Conservation (phyloP, 176 grass and related monocot genomes). For the sorghum (Sorghum bicolor) region DNA sequence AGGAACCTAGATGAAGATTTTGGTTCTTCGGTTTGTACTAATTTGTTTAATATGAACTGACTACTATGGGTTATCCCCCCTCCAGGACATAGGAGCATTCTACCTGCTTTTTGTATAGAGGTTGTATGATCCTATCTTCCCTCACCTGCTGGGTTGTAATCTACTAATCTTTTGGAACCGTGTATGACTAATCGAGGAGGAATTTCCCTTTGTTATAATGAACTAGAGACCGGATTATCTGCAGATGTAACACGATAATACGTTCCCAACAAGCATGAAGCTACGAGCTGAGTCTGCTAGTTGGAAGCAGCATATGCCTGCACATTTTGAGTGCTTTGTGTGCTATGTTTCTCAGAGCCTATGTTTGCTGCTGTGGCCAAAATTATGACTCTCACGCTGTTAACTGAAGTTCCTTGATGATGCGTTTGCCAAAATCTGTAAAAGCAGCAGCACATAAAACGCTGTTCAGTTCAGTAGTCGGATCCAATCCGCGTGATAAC, state of each 20-base stretch:
- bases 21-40: neutral
- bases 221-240: neutral
- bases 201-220: neutral
- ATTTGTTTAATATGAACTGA: conserved; percentile 30
- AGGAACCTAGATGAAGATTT: conserved; percentile 21
- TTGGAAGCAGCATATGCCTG: neutral
- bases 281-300: neutral
- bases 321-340: neutral
- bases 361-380: neutral
- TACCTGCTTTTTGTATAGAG: conserved; percentile 47
- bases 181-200: conserved; percentile 25
- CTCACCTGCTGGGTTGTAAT: conserved; percentile 19
- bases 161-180: conserved; percentile 17
- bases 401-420: neutral
- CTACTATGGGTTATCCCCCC: conserved; percentile 11
- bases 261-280: neutral
- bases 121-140: conserved; percentile 30
- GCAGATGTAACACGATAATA: neutral
- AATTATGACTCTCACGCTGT: neutral
- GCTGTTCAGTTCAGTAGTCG: neutral
- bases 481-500: neutral
- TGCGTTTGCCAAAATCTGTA: neutral
- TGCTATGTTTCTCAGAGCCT: neutral
- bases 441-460: neutral
- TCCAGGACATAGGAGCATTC: conserved; percentile 12